Conservation (phyloP, 2,329 filamentous ascomycete species). For the Xylaria sp. region DNA sequence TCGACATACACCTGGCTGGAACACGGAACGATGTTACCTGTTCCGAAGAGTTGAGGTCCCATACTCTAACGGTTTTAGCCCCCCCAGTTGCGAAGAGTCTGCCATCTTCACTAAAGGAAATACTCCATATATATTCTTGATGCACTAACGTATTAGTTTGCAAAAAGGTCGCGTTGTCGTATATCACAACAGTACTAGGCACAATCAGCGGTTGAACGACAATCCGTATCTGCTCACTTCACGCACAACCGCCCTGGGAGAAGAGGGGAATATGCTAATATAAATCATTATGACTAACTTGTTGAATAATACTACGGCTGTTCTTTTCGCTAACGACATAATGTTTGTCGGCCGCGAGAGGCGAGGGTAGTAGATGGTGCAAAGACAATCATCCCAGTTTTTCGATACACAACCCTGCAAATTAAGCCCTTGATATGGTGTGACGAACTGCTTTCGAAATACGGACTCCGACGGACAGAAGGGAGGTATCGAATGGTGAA, state of each 20-base stretch:
- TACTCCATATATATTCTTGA: constrained; percentile 36
- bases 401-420: constrained; percentile 31
- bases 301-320: constrained; percentile 36
- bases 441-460: constrained; percentile 38
- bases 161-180: constrained; percentile 40
- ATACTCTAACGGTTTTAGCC: constrained; percentile 32
- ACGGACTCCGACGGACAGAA: constrained; percentile 44
- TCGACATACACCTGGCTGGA: constrained; percentile 26
- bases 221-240: not conserved
- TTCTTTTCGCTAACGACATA: constrained; percentile 14
- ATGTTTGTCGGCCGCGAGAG: constrained; percentile 24
- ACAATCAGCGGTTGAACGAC: not conserved
- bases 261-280: not conserved
- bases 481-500: constrained; percentile 43
- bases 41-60: constrained; percentile 27
- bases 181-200: constrained; percentile 31
- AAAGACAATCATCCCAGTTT: constrained; percentile 43
- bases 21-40: constrained; percentile 28
- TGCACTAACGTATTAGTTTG: constrained; percentile 34
- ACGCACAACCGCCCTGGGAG: not conserved
- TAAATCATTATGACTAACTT: constrained; percentile 12
- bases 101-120: constrained; percentile 38
- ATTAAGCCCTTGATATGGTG: constrained; percentile 34
- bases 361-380: constrained; percentile 36
- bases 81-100: constrained; percentile 34